Conservation (phyloP, 2,329 filamentous ascomycete genomes). For the Polychaeton citri region DNA sequence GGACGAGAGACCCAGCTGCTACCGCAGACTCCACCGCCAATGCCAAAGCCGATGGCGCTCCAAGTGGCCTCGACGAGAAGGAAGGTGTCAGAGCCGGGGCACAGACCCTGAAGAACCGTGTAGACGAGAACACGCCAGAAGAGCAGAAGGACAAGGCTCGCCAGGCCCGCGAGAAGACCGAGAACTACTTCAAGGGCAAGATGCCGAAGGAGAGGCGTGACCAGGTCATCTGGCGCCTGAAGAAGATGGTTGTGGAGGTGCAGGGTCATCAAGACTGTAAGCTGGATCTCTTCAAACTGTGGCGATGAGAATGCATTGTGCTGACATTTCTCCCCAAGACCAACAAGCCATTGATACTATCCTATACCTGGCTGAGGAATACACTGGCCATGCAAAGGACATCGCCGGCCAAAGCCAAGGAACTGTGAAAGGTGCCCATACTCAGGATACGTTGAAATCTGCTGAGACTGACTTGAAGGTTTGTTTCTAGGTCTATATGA, state of each 20-base stretch:
- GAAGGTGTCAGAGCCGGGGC: conserved; percentile 36
- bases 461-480: conserved; percentile 72
- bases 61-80: conserved; percentile 39
- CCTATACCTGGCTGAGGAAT: conserved; percentile 70
- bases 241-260: conserved; percentile 96
- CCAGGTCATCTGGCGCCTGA: conserved; percentile 80
- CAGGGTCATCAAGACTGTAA: conserved; percentile 84
- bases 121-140: conserved; percentile 51
- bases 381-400: conserved; percentile 59
- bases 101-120: conserved; percentile 39
- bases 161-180: conserved; percentile 38
- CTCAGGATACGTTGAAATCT: conserved; percentile 47
- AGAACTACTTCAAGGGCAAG: conserved; percentile 71
- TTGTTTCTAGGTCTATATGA: conserved; percentile 28
- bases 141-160: conserved; percentile 37
- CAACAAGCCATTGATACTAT: conserved; percentile 82
- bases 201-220: conserved; percentile 86
- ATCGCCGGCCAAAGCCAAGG: conserved; percentile 51
- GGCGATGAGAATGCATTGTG: background rate
- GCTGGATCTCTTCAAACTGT: conserved; percentile 13
- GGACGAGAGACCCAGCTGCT: conserved; percentile 41
- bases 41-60: conserved; percentile 29
- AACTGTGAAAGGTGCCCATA: conserved; percentile 59
- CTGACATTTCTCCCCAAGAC: conserved; percentile 36
- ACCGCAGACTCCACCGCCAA: conserved; percentile 40